Conservation (phyloP, 1,139 yeast genomes). For the Kurtzmaniella quercitrusa region DNA sequence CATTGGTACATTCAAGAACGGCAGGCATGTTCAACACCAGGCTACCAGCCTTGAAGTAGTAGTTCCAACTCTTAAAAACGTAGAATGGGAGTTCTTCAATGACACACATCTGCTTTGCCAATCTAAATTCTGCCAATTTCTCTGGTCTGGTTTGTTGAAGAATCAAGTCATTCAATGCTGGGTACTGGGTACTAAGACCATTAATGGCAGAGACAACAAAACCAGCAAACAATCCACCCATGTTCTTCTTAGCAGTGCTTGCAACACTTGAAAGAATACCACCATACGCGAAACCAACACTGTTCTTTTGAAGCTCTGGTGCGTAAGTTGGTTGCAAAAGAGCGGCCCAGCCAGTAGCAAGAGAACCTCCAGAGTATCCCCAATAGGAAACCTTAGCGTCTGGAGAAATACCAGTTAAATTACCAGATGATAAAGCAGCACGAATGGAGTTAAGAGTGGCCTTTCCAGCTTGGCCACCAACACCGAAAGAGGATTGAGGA, state of each 20-base stretch:
- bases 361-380: conserved; percentile 41
- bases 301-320: conserved; percentile 14
- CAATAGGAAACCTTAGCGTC: conserved; percentile 26
- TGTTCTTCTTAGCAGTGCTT: conserved; percentile 16
- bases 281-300: conserved; percentile 17
- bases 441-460: conserved; percentile 27
- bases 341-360: conserved; percentile 37
- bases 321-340: conserved; percentile 23
- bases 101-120: conserved; percentile 1
- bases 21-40: neutral
- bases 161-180: conserved; percentile 5
- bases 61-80: neutral
- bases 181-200: conserved; percentile 15
- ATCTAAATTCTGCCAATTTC: conserved; percentile 2
- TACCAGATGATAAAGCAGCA: conserved; percentile 21
- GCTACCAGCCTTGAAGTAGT: conserved; percentile 3
- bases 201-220: conserved; percentile 16
- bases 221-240: conserved; percentile 21
- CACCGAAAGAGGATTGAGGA: conserved; percentile 22
- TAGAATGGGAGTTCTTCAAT: neutral
- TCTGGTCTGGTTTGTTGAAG: neutral
- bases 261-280: conserved; percentile 18
- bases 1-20: conserved; percentile 1
- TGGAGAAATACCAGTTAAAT: conserved; percentile 24
- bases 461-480: conserved; percentile 27